Evolutionary conservation across 2,329 filamentous ascomycete genomes (phyloP).

Genomic region (Aspergillus sp.): DNA sequence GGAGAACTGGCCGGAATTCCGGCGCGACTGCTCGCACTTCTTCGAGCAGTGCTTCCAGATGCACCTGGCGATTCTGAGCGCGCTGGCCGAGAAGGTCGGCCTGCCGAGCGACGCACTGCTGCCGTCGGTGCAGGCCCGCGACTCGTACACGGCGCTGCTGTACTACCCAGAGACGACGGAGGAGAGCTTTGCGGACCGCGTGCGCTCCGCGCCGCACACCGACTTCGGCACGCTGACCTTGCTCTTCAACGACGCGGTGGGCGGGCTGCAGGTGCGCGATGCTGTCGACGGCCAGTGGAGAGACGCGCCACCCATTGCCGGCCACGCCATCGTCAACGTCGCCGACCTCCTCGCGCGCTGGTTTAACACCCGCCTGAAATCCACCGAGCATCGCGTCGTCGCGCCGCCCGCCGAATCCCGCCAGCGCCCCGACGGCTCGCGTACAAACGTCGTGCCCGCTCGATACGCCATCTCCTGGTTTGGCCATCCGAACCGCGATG

Average conservation of each 20-base stretch:
- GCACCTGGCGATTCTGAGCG: too few relatives aligned
- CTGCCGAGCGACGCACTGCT: too few relatives aligned
- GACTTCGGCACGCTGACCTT: conserved; percentile 45
- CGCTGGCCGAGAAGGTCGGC: too few relatives aligned
- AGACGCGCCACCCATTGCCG: conserved; percentile 6
- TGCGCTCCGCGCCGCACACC: too few relatives aligned
- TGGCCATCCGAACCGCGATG: conserved; percentile 17
- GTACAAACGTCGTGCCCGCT: conserved; percentile 20
- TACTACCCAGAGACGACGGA: too few relatives aligned
- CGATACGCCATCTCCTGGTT: conserved; percentile 25
- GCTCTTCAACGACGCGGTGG: conserved; percentile 39
- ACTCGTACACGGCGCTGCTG: too few relatives aligned
- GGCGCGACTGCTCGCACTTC: too few relatives aligned
- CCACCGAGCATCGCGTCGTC: conserved; percentile 38
- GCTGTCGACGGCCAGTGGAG: conserved; percentile 7
- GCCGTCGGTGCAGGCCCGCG: too few relatives aligned
- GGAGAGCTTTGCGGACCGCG: too few relatives aligned
- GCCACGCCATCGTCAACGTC: conserved; percentile 38
- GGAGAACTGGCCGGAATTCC: too few relatives aligned
- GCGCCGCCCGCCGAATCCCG: conserved; percentile 10
- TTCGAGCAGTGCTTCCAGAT: too few relatives aligned
- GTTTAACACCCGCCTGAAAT: conserved; percentile 42
- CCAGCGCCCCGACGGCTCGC: neutral
- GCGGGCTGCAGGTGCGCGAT: conserved; percentile 15
- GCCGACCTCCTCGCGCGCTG: conserved; percentile 45